These are phyloP conservation scores for Vigna radiata DNA, from an alignment of 306 rosid species.

Conservation along the genomic window DNA sequence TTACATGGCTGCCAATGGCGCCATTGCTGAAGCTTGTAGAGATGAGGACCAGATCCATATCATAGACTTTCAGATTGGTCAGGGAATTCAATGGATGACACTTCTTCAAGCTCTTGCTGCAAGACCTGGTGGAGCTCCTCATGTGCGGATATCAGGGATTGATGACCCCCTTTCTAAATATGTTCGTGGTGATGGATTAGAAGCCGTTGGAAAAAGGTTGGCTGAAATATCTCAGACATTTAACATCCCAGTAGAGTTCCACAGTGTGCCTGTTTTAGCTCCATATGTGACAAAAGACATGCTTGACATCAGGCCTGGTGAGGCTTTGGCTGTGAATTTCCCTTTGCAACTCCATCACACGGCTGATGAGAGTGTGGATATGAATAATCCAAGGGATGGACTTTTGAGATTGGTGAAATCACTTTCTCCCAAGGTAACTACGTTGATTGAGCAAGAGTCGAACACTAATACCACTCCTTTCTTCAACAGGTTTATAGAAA, in stretches of 20 bases:
- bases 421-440: constrained; percentile 70
- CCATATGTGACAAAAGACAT: constrained; percentile 67
- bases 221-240: constrained; percentile 60
- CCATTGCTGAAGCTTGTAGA: constrained; percentile 91
- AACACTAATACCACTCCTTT: constrained; percentile 91
- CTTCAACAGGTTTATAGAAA: constrained; percentile 70
- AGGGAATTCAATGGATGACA: constrained; percentile 82
- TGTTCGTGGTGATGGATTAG: constrained; percentile 83
- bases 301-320: constrained; percentile 77
- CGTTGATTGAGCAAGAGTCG: constrained; percentile 91
- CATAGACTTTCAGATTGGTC: constrained; percentile 84
- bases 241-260: constrained; percentile 75
- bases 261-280: constrained; percentile 68
- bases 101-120: constrained; percentile 96
- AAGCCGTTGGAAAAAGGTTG: constrained; percentile 60
- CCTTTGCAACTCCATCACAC: constrained; percentile 88
- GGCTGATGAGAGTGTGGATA: constrained; percentile 86
- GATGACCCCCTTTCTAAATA: constrained; percentile 73
- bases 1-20: constrained; percentile 96
- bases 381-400: constrained; percentile 79
- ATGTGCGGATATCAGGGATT: constrained; percentile 79
- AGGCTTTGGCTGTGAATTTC: constrained; percentile 89
- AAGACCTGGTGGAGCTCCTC: constrained; percentile 83
- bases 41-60: constrained; percentile 84
- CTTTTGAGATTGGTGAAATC: constrained; percentile 78